Conservation (phyloP, 1,139 yeast genomes). For the Scheffersomyces insectosa region DNA sequence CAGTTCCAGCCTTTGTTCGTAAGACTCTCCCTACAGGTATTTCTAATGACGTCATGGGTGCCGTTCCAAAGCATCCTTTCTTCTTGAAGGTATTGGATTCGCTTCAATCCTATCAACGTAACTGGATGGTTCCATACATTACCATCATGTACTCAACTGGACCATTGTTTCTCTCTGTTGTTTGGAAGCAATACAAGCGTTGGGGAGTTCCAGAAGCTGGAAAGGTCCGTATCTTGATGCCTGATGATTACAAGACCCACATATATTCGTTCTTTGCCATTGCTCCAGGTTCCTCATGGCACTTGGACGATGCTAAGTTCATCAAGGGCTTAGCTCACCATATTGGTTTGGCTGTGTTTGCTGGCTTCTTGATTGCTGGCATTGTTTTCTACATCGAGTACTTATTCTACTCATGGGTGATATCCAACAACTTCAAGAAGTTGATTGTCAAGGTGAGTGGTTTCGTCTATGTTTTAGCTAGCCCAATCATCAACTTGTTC, state of each 20-base stretch:
- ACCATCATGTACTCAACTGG: conserved; percentile 96
- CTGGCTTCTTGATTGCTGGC: conserved; percentile 64
- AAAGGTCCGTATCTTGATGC: conserved; percentile 66
- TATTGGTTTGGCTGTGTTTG: conserved; percentile 64
- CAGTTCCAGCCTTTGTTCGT: conserved; percentile 83
- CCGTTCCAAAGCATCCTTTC: conserved; percentile 85
- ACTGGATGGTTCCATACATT: conserved; percentile 82
- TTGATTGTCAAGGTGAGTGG: conserved; percentile 15
- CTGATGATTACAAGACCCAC: conserved; percentile 65
- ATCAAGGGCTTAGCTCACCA: conserved; percentile 72
- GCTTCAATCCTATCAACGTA: conserved; percentile 61
- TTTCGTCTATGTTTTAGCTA: conserved; percentile 2
- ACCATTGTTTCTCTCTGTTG: conserved; percentile 79
- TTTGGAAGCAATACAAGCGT: conserved; percentile 85
- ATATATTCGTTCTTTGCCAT: conserved; percentile 66
- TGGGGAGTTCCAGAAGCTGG: conserved; percentile 70
- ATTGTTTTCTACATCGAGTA: conserved; percentile 62
- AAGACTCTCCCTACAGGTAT: conserved; percentile 90
- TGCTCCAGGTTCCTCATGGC: conserved; percentile 87
- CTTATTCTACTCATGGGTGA: conserved; percentile 51
- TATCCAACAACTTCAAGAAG: conserved; percentile 32
- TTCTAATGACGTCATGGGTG: conserved; percentile 91
- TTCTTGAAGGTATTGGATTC: conserved; percentile 69
- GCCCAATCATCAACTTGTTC: conserved; percentile 1
- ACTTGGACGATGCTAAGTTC: conserved; percentile 77